These are phyloP conservation scores for Ophiostoma ulmi DNA, from an alignment of 2,329 filamentous ascomycete genomes.

Conservation along the genomic window DNA sequence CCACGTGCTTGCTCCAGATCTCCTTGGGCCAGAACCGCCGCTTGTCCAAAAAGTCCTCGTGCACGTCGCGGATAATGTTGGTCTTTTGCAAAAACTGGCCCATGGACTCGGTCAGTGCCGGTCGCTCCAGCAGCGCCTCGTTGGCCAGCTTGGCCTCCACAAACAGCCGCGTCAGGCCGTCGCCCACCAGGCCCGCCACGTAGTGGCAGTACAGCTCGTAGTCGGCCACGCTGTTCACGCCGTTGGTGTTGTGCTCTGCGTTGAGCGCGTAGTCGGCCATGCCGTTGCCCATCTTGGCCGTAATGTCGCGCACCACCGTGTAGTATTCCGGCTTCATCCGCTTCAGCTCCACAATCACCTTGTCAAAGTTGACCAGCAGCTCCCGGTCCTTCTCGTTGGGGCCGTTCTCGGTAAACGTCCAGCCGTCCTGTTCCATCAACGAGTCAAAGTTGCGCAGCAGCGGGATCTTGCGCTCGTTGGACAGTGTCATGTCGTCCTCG, in stretches of 20 bases:
- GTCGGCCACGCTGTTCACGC: constrained; percentile 76
- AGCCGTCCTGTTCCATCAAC: constrained; percentile 74
- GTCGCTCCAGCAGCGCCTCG: constrained; percentile 70
- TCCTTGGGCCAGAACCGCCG: constrained; percentile 92
- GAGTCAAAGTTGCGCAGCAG: constrained; percentile 77
- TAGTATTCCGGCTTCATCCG: constrained; percentile 80
- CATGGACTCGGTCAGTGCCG: constrained; percentile 88
- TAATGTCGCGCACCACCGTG: constrained; percentile 86
- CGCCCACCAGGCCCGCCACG: constrained; percentile 95
- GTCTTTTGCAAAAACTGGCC: constrained; percentile 96
- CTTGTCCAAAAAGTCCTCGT: constrained; percentile 82
- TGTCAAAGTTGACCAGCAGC: constrained; percentile 85
- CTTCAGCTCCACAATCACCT: constrained; percentile 79
- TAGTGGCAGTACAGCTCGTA: constrained; percentile 98
- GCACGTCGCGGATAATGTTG: constrained; percentile 95
- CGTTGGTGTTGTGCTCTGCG: constrained; percentile 71
- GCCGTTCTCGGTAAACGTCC: constrained; percentile 82
- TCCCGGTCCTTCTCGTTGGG: constrained; percentile 92
- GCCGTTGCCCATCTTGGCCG: constrained; percentile 90
- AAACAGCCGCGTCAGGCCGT: constrained; percentile 85
- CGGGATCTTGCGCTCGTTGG: constrained; percentile 75
- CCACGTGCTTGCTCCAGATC: constrained; percentile 94
- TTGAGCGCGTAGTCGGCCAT: constrained; percentile 96
- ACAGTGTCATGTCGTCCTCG: constrained; percentile 95
- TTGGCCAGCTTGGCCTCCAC: constrained; percentile 84